phyloP scores from a whole-genome alignment of 2,329 filamentous ascomycete genomes.

The Rhinocladiella mackenziei region DNA sequence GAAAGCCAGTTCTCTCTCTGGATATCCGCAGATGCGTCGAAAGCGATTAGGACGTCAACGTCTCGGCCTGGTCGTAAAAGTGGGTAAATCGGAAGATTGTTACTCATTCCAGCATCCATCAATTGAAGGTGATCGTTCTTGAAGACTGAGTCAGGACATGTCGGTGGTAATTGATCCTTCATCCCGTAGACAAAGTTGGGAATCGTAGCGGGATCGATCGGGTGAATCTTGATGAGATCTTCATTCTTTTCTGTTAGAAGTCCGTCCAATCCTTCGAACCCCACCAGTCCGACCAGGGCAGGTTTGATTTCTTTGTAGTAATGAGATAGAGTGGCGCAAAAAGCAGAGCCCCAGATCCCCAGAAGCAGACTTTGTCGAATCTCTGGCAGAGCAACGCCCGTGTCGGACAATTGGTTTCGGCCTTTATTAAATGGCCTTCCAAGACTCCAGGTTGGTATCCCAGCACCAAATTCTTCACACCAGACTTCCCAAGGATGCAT shows the following conservation, averaged over 20 bases:
- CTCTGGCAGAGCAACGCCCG: slow-evolving; percentile 73
- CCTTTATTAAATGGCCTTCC: slow-evolving; percentile 78
- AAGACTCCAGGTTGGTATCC: slow-evolving; percentile 91
- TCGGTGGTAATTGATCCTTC: slow-evolving; percentile 67
- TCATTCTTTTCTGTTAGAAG: slow-evolving; percentile 78
- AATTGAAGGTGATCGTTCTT: slow-evolving; percentile 68
- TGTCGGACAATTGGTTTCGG: slow-evolving; percentile 57
- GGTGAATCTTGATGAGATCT: slow-evolving; percentile 86
- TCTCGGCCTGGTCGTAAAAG: slow-evolving; percentile 81
- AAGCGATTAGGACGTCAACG: slow-evolving; percentile 85
- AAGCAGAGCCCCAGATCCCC: slow-evolving; percentile 94
- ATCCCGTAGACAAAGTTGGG: slow-evolving; percentile 87
- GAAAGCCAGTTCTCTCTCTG: slow-evolving; percentile 95
- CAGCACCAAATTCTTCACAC: slow-evolving; percentile 84
- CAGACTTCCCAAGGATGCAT: slow-evolving; percentile 93
- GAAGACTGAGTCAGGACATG: slow-evolving; percentile 74
- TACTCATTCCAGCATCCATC: slow-evolving; percentile 98
- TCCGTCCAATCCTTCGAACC: slow-evolving; percentile 72
- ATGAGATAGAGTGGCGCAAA: slow-evolving; percentile 90
- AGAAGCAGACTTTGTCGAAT: slow-evolving; percentile 76
- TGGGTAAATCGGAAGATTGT: slow-evolving; percentile 94
- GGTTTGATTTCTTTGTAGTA: slow-evolving; percentile 95
- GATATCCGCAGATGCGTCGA: slow-evolving; percentile 91
- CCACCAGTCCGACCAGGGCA: slow-evolving; percentile 67
- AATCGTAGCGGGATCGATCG: slow-evolving; percentile 84